These are phyloP conservation scores for Cryptococcus amylolentus DNA, from an alignment of 1,284 basidiomycete genomes.

Conservation along the genomic window DNA sequence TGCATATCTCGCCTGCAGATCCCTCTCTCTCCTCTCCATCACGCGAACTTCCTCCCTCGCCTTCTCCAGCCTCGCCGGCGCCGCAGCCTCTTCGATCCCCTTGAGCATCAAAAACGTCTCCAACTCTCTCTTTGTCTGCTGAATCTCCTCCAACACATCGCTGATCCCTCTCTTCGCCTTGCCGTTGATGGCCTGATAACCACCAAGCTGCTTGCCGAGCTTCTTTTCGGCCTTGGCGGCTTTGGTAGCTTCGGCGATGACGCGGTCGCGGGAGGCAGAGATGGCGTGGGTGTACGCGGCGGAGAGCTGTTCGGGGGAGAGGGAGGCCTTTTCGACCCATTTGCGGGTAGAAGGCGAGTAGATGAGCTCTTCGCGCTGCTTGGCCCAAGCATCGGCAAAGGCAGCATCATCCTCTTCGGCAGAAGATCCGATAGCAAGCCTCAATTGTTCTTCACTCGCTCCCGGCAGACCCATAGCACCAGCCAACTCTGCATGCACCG, in stretches of 20 bases:
- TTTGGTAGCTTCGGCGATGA: constrained; percentile 77
- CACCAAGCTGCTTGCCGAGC: constrained; percentile 78
- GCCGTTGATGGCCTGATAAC: constrained; percentile 77
- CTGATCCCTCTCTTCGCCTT: constrained; percentile 65
- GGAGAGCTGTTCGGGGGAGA: constrained; percentile 61
- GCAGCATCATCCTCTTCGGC: constrained; percentile 61
- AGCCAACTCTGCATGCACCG: constrained; percentile 78
- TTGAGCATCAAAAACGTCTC: constrained; percentile 72
- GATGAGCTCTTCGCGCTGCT: constrained; percentile 58
- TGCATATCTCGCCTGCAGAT: constrained; percentile 75
- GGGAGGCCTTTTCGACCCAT: constrained; percentile 65
- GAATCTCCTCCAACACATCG: constrained; percentile 67
- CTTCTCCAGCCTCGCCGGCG: constrained; percentile 66
- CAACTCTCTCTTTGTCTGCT: constrained; percentile 62
- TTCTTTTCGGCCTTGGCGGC: constrained; percentile 90
- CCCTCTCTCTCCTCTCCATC: constrained; percentile 68
- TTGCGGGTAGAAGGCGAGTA: constrained; percentile 59
- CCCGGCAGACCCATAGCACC: constrained; percentile 75
- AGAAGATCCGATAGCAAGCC: constrained; percentile 64
- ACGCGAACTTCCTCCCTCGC: constrained; percentile 79
- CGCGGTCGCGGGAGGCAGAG: constrained; percentile 62
- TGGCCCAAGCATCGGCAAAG: constrained; percentile 63
- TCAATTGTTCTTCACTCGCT: constrained; percentile 72
- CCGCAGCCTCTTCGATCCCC: constrained; percentile 67
- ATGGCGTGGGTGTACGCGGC: constrained; percentile 65